A percentile compares a stretch with the other conserved stretches of the same genome.
Evolutionary conservation across 345 rosid species (phyloP).

Genomic region (Geranium rotundifolium): DNA sequence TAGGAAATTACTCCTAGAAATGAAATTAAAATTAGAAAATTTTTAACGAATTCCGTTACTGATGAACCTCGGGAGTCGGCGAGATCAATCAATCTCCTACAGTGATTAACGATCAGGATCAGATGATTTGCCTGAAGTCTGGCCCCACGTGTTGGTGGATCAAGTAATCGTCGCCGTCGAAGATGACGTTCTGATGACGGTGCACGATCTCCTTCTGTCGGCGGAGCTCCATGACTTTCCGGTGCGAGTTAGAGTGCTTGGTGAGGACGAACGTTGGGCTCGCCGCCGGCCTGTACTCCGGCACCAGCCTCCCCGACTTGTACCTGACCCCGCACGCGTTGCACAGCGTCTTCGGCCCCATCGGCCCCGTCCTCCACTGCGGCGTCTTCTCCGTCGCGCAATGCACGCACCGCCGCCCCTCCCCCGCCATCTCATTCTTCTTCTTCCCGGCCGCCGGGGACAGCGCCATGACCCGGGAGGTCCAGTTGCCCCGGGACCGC

Average conservation of each 20-base stretch:
- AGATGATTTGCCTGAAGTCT: constrained; percentile 64
- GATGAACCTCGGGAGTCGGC: too few species aligned
- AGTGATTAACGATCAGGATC: too few species aligned
- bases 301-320: constrained; percentile 68
- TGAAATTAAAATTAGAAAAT: too few species aligned
- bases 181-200: constrained; percentile 40
- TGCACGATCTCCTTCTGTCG: constrained; percentile 9
- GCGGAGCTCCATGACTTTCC: constrained; percentile 3
- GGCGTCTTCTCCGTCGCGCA: constrained; percentile 76
- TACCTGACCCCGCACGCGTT: constrained; percentile 79
- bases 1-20: too few species aligned
- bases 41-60: too few species aligned
- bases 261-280: constrained; percentile 25
- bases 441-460: constrained; percentile 19
- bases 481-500: constrained; percentile 91
- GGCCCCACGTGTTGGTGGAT: constrained; percentile 84
- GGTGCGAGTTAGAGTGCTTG: constrained; percentile 1
- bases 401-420: constrained; percentile 47
- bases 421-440: constrained; percentile 32
- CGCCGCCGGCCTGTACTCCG: constrained; percentile 71
- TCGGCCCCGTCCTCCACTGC: constrained; percentile 77
- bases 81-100: too few species aligned
- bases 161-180: constrained; percentile 74
- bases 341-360: too few species aligned
- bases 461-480: constrained; percentile 60